phyloP scores from a whole-genome alignment of 805 yeast species.

The Ogataea pilisensis region DNA sequence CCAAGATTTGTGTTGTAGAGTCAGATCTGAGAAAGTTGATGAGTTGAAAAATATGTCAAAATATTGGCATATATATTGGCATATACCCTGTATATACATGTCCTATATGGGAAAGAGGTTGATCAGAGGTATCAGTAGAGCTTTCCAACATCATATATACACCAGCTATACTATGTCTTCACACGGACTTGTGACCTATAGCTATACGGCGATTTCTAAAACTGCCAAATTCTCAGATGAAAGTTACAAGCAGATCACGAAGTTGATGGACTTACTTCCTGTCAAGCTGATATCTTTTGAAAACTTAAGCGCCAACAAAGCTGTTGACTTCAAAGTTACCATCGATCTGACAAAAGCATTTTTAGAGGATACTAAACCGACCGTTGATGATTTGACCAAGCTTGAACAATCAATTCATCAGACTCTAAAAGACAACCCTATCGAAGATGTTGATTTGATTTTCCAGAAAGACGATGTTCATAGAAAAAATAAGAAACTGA shows the following conservation, averaged over 20 bases:
- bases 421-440: constrained; percentile 20
- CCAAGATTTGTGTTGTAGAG: constrained; percentile 6
- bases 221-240: constrained; percentile 18
- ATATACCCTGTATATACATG: too few relatives aligned
- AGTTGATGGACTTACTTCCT: constrained; percentile 28
- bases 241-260: constrained; percentile 20
- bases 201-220: constrained; percentile 29
- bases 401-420: constrained; percentile 11
- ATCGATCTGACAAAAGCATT: constrained; percentile 17
- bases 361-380: not conserved
- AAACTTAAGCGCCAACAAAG: constrained; percentile 33
- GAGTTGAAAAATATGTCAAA: too few relatives aligned
- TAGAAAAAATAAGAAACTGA: constrained; percentile 47
- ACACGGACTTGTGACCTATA: not conserved
- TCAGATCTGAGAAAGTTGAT: too few relatives aligned
- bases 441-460: constrained; percentile 37
- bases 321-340: constrained; percentile 34
- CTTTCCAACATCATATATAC: not conserved
- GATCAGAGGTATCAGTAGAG: too few relatives aligned
- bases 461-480: constrained; percentile 33
- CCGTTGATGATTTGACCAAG: constrained; percentile 12
- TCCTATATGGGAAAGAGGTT: too few relatives aligned
- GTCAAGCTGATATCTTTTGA: constrained; percentile 25
- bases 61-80: not conserved
- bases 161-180: not conserved